Conservation (phyloP, 176 grass and related monocot species). For the Neostapfia colusana region DNA sequence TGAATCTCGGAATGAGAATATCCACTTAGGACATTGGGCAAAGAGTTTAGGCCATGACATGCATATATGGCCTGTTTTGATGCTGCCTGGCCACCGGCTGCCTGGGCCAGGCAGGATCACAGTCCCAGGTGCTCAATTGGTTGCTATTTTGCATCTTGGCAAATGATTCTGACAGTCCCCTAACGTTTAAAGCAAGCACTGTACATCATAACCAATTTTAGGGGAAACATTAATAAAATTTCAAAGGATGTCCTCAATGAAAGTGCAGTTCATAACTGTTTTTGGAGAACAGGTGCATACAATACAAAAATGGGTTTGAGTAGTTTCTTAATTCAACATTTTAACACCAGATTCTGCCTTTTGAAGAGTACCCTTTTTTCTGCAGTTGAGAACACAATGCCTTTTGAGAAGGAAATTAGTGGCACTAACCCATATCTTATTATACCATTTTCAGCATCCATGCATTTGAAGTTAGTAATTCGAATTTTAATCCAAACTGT, state of each 20-base stretch:
- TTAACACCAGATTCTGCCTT: neutral
- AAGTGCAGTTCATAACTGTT: too few species aligned
- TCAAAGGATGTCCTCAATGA: too few species aligned
- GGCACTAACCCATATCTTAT: neutral
- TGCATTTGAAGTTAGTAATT: neutral
- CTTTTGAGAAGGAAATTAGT: neutral
- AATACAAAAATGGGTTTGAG: too few species aligned
- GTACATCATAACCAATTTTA: neutral
- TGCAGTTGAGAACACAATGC: neutral
- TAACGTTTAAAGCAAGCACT: neutral
- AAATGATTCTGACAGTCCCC: neutral
- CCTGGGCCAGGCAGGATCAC: too few species aligned
- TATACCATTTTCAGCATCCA: neutral
- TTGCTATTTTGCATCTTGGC: neutral
- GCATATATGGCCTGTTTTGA: too few species aligned
- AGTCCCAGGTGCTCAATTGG: too few species aligned
- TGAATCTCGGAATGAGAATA: neutral
- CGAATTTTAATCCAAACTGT: neutral
- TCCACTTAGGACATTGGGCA: constrained; percentile 18
- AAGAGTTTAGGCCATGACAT: neutral
- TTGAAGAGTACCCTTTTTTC: neutral
- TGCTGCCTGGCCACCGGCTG: too few species aligned
- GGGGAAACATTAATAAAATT: neutral
- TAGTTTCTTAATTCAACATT: too few species aligned
- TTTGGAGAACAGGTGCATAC: too few species aligned